Conservation (phyloP, 2,329 filamentous ascomycete genomes). For the Colletotrichum incanum region DNA sequence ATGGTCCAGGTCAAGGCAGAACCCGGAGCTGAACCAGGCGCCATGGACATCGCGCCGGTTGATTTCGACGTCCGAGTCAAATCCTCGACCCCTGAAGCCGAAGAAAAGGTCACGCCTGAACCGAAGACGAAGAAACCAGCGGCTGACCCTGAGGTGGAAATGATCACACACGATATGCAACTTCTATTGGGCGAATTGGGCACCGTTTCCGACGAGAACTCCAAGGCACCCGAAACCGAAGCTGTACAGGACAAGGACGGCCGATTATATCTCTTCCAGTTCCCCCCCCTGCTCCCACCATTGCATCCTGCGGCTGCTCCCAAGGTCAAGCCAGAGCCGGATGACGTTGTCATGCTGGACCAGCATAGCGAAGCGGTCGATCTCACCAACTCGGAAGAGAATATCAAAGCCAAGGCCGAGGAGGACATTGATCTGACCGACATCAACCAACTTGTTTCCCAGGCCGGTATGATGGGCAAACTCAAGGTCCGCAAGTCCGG, state of each 20-base stretch:
- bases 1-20: constrained; percentile 62
- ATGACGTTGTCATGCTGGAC: constrained; percentile 57
- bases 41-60: constrained; percentile 57
- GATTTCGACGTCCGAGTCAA: constrained; percentile 57
- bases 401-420: constrained; percentile 45
- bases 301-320: constrained; percentile 56
- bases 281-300: constrained; percentile 74
- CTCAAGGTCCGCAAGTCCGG: constrained; percentile 74
- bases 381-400: constrained; percentile 54
- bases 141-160: constrained; percentile 56
- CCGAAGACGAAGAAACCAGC: constrained; percentile 49
- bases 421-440: constrained; percentile 49
- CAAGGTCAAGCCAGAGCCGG: constrained; percentile 61
- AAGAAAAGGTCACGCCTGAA: constrained; percentile 46
- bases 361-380: constrained; percentile 56
- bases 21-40: constrained; percentile 56
- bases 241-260: constrained; percentile 56
- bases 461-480: constrained; percentile 73
- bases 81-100: constrained; percentile 44
- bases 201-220: constrained; percentile 48
- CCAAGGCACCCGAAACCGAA: constrained; percentile 46
- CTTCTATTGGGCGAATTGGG: constrained; percentile 62
- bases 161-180: constrained; percentile 58
- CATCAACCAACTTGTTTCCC: constrained; percentile 58
- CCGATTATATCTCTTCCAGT: constrained; percentile 75